Evolutionary conservation across 208 protist genomes (phyloP), one percentile per base, ranked within the genome.

Genomic region (Leishmania arabica): DNA sequence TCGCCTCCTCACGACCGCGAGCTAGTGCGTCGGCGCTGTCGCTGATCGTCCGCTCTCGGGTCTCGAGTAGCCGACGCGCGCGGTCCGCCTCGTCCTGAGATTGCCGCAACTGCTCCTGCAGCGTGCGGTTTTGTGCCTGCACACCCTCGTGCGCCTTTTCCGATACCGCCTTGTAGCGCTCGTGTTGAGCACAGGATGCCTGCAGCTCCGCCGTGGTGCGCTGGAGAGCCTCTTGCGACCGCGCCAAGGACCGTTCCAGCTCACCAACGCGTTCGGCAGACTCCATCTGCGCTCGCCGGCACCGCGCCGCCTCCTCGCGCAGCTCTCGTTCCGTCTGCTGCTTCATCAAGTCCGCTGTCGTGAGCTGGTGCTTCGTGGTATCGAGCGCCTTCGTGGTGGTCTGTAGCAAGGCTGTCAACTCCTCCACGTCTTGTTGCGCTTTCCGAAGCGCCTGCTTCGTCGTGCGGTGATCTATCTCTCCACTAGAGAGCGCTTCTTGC

Each of bases 71-170:
- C 1, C 77, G 75, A 9, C 78, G 80, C 17, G 68, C 56, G 11
- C 79, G 58, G 27, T 82, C 88, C 13, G 65, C 70, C 53, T 89
- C 86, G 9, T 84, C 84, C 42, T 79, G 72, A n/a, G 49, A 27
- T 73, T 85, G 82, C 15, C 71, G 77, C 70, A 78, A 24, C 81
- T 88, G 82, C 71, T 80, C 90, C 76, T 85, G 78, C 6, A 62
- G 51, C 1, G 74, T 34, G 19, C 73, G 76, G n/a, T 89, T 74
- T 75, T 89, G 88, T 40, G 66, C 54, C 62, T 83, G 85, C 9
- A 42, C 77, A 37, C 77, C 84, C 37, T 75, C 78, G 31, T 78
- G 70, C 31, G 74, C 69, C 60, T 62, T 49, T 79, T 90, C 80
- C 8, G 84, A 64, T 13, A 56, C 77, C 1, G 77, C 82, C 71